phyloP scores from a whole-genome alignment of 2,329 filamentous ascomycete genomes.

The Thermomyces lanuginosus region DNA sequence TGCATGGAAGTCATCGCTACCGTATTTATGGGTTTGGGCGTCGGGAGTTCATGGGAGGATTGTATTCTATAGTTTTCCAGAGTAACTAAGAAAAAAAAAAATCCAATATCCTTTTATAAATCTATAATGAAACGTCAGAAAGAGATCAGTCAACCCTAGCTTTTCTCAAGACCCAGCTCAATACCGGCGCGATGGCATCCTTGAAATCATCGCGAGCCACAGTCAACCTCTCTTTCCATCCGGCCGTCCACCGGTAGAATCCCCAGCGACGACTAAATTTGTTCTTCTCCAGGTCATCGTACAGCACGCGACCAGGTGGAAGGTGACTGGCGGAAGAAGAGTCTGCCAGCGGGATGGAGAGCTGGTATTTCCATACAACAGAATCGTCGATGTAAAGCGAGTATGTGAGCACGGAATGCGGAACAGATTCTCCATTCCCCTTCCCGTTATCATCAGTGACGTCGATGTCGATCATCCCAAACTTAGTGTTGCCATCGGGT shows the following conservation, averaged over 20 bases:
- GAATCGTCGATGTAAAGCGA: constrained; percentile 66
- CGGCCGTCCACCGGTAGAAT: too few relatives aligned
- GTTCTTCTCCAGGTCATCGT: constrained; percentile 15
- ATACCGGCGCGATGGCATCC: constrained; percentile 8
- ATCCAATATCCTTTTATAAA: too few relatives aligned
- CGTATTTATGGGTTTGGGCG: too few relatives aligned
- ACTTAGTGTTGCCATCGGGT: constrained; percentile 75
- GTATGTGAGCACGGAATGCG: constrained; percentile 55
- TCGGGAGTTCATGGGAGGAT: constrained; percentile 1
- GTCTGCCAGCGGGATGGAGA: constrained; percentile 21
- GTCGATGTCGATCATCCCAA: constrained; percentile 67
- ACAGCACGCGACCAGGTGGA: constrained; percentile 17
- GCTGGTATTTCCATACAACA: constrained; percentile 51
- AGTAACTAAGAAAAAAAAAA: too few relatives aligned
- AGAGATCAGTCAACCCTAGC: constrained; percentile 9
- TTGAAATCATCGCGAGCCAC: constrained; percentile 4
- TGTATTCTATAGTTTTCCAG: not conserved
- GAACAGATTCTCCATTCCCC: too few relatives aligned
- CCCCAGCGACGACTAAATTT: too few relatives aligned
- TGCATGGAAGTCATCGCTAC: too few relatives aligned
- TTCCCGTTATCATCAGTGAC: constrained; percentile 34
- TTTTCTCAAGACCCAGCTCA: constrained; percentile 8
- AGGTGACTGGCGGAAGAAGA: constrained; percentile 7
- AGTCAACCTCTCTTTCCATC: constrained; percentile 9
- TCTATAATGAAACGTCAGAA: not conserved